phyloP scores from a whole-genome alignment of 2,329 filamentous ascomycete genomes.

The Xylariaceae sp. region DNA sequence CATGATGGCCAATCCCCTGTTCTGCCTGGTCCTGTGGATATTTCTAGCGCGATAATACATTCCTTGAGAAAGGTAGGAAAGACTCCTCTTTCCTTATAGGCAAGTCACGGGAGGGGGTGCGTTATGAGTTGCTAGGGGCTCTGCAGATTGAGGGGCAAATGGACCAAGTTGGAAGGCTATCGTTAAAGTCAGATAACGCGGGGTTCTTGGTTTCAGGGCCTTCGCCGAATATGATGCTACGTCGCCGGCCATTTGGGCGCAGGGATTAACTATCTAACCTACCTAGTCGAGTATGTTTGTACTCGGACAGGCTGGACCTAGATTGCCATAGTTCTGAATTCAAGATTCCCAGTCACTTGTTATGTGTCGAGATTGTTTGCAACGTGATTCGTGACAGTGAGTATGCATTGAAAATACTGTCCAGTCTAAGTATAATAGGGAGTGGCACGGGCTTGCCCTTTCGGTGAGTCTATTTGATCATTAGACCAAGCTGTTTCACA shows the following conservation, averaged over 20 bases:
- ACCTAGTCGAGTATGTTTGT: no score
- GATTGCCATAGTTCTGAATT: no score
- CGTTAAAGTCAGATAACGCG: constrained; percentile 9
- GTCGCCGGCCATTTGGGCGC: not conserved
- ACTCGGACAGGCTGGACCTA: no score
- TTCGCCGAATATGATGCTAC: not conserved
- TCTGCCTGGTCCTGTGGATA: constrained; percentile 54
- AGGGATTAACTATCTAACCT: not conserved
- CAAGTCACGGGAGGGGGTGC: not conserved
- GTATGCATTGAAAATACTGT: no score
- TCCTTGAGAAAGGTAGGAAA: not conserved
- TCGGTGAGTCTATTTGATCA: no score
- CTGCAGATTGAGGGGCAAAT: constrained; percentile 29
- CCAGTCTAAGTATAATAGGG: no score
- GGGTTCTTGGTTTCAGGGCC: not conserved
- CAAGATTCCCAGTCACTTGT: no score
- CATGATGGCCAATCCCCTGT: constrained; percentile 61
- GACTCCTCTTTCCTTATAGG: not conserved
- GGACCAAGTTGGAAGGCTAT: constrained; percentile 30
- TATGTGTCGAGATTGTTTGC: no score
- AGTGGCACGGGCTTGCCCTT: no score
- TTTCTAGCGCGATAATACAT: not conserved
- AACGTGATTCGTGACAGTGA: no score
- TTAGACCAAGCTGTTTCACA: no score
- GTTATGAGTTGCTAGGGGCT: constrained; percentile 3